phyloP scores from a whole-genome alignment of 2,329 filamentous ascomycete species.

The Talaromyces sp. region DNA sequence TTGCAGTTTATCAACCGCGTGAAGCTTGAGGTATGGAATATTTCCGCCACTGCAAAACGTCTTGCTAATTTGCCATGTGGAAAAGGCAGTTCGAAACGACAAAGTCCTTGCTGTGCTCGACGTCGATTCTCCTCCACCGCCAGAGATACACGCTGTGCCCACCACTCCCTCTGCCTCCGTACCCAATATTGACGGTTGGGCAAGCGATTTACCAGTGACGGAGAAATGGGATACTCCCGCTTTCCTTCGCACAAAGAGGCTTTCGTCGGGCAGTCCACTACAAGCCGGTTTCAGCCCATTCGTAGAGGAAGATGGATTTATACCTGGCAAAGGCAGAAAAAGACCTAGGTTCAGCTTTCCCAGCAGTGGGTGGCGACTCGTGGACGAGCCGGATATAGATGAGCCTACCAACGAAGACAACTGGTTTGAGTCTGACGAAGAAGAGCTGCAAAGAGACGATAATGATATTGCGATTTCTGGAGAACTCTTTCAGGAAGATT shows the following conservation, averaged over 20 bases:
- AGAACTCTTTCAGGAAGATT: neutral
- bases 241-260: constrained; percentile 67
- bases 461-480: neutral
- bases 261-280: constrained; percentile 65
- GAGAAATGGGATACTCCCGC: constrained; percentile 71
- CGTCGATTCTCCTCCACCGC: constrained; percentile 45
- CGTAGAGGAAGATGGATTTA: constrained; percentile 59
- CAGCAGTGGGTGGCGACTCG: constrained; percentile 69
- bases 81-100: constrained; percentile 24
- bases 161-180: neutral
- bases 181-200: neutral
- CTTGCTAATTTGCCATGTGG: neutral
- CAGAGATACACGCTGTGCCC: constrained; percentile 8
- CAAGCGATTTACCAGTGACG: constrained; percentile 25
- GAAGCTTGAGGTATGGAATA: constrained; percentile 31
- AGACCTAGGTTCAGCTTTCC: constrained; percentile 64
- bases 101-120: constrained; percentile 37
- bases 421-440: constrained; percentile 12
- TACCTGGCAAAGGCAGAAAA: constrained; percentile 62
- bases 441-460: constrained; percentile 6
- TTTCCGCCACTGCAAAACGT: neutral
- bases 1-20: constrained; percentile 42
- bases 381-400: constrained; percentile 55
- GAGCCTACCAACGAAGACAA: neutral
- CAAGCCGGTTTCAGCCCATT: constrained; percentile 64